Conservation (phyloP, 2,329 filamentous ascomycete genomes). For the Cladosporium sp. region DNA sequence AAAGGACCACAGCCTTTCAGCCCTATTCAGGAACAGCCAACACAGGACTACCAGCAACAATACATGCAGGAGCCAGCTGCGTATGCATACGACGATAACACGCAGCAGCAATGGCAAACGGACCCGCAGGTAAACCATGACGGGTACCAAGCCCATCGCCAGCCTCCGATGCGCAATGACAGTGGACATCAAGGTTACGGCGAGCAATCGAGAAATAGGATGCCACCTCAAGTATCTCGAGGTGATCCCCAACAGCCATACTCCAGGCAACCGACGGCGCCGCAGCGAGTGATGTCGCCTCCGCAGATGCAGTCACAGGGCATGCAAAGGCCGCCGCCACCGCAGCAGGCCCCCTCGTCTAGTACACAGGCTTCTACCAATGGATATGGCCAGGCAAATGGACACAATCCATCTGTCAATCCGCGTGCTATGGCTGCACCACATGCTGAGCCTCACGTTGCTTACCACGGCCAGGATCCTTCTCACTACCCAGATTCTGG, state of each 20-base stretch:
- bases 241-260: not conserved
- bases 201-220: not conserved
- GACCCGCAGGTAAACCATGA: not conserved
- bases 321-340: not conserved
- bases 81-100: not conserved
- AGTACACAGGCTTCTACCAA: no score
- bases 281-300: not conserved
- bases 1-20: constrained; percentile 11
- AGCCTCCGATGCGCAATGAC: not conserved
- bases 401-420: no score
- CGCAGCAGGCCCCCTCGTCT: no score
- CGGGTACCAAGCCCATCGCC: not conserved
- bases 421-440: not conserved
- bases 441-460: not conserved
- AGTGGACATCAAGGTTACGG: not conserved
- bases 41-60: constrained; percentile 18
- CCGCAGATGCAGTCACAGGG: not conserved
- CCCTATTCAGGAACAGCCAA: constrained; percentile 7
- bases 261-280: not conserved
- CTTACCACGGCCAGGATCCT: not conserved
- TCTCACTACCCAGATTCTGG: not conserved
- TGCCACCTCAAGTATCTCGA: not conserved
- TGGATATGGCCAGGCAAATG: no score
- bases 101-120: not conserved
- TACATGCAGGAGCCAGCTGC: not conserved